phyloP scores from a whole-genome alignment of 306 rosid genomes.

The Abrus pulchellus region DNA sequence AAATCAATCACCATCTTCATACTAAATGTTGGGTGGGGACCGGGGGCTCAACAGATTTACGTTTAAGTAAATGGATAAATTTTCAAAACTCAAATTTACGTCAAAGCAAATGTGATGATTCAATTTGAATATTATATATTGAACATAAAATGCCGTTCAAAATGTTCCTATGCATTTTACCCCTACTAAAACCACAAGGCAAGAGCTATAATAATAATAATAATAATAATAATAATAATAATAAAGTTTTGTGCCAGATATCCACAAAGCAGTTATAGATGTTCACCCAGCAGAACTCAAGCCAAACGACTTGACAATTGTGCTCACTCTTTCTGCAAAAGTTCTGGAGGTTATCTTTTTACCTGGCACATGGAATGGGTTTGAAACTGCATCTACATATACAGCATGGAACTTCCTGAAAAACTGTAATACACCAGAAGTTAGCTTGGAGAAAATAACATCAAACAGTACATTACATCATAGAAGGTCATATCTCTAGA shows the following conservation, averaged over 20 bases:
- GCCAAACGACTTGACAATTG: conserved; percentile 93
- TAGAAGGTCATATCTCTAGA: conserved; percentile 21
- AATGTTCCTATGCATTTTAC: conserved; percentile 44
- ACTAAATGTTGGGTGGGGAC: background rate
- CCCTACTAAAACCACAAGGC: conserved; percentile 33
- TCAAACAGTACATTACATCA: conserved; percentile 13
- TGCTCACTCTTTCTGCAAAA: conserved; percentile 89
- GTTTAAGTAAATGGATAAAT: conserved; percentile 13
- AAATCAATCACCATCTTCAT: background rate
- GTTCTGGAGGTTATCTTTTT: conserved; percentile 92
- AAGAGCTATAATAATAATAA: background rate
- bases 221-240: background rate
- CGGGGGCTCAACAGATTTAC: background rate
- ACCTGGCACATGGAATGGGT: conserved; percentile 93
- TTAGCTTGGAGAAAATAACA: conserved; percentile 38
- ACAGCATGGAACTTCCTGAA: conserved; percentile 90
- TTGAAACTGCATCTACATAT: conserved; percentile 93
- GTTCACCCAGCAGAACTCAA: conserved; percentile 70
- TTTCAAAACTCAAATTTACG: conserved; percentile 19
- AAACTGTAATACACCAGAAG: conserved; percentile 61
- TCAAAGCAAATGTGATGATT: conserved; percentile 4
- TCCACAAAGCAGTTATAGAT: conserved; percentile 24
- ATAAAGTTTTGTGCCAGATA: conserved; percentile 30
- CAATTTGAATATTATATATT: conserved; percentile 22
- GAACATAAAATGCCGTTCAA: conserved; percentile 18